A percentile compares a stretch with the other conserved stretches of the same genome.
Conservation (phyloP, 2,329 filamentous ascomycete genomes). For the Fusarium succisae region DNA sequence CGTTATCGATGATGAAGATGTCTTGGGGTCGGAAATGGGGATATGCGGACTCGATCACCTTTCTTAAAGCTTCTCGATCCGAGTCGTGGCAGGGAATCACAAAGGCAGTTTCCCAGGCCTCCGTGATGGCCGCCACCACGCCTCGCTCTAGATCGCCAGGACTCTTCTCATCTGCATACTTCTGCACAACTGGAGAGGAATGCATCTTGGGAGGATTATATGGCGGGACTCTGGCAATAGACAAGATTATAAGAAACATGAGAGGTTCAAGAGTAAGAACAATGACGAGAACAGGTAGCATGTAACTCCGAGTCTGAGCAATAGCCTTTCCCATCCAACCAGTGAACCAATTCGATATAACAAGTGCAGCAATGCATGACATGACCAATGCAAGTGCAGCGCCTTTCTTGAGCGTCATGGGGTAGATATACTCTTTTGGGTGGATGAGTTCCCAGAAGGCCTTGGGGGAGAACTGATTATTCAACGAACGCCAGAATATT, state of each 20-base stretch:
- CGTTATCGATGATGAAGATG: constrained; percentile 5
- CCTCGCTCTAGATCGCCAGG: background rate
- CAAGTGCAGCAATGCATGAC: background rate
- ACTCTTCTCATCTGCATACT: background rate
- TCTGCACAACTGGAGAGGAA: background rate
- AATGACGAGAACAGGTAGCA: background rate
- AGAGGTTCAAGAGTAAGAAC: constrained; percentile 4
- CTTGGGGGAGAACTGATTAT: background rate
- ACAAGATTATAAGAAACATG: constrained; percentile 8
- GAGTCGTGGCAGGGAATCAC: constrained; percentile 2
- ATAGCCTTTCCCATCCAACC: background rate
- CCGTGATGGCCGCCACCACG: accelerated
- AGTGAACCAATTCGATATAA: background rate
- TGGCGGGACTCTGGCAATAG: background rate
- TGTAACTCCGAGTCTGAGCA: background rate
- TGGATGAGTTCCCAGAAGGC: constrained; percentile 6
- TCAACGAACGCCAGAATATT: background rate
- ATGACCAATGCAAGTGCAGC: background rate
- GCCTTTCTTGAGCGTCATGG: background rate
- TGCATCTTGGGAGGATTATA: background rate
- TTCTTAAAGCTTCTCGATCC: background rate
- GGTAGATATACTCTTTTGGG: background rate
- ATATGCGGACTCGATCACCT: background rate
- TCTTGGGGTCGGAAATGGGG: constrained; percentile 4
- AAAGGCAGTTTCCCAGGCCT: background rate